Evolutionary conservation across 129 eudicot genomes (phyloP).

Genomic region (Apium graveolens): DNA sequence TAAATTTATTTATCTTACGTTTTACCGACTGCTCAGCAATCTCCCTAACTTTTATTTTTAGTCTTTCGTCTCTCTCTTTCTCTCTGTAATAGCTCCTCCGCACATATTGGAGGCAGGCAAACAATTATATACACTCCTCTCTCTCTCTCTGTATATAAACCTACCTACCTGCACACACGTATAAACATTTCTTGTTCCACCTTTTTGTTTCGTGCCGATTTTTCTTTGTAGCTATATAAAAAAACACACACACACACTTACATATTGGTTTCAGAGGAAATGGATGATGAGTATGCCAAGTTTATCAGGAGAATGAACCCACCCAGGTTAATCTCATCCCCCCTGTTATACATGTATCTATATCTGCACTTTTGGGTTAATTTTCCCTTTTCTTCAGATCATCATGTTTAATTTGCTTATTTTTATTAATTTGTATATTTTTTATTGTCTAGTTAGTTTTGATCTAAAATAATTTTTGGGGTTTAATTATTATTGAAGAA

Average conservation of each 20-base stretch:
- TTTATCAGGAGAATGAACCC: slow-evolving; percentile 86
- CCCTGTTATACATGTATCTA: no score
- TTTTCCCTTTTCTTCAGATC: neutral
- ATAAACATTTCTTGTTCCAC: neutral
- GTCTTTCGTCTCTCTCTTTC: neutral
- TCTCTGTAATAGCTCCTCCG: slow-evolving; percentile 17
- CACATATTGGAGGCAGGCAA: slow-evolving; percentile 32
- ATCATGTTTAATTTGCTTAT: neutral
- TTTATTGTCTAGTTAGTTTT: neutral
- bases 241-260: neutral
- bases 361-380: neutral
- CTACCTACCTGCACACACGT: neutral
- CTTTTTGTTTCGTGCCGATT: neutral
- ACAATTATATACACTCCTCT: neutral
- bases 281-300: slow-evolving; percentile 90
- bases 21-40: neutral
- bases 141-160: neutral
- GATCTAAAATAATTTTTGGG: neutral
- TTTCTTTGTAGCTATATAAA: neutral
- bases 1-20: no score
- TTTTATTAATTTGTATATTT: neutral
- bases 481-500: neutral
- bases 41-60: neutral
- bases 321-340: no score
- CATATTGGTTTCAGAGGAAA: neutral